Conservation (phyloP, 225 moss, liverwort and hornwort species). For the Pseudoscleropodium purum region DNA sequence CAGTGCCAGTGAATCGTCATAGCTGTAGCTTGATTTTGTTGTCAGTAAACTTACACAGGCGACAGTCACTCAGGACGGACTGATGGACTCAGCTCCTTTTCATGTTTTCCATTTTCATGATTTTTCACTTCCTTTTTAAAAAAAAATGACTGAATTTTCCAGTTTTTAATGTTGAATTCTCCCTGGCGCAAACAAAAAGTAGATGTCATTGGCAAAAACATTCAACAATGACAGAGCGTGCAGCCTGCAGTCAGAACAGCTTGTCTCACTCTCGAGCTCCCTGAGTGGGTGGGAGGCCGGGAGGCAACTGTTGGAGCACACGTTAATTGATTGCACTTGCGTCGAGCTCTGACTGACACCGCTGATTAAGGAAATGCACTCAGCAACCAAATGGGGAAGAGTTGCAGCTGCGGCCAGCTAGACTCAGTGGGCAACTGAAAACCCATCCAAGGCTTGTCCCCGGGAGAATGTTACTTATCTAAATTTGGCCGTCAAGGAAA, state of each 20-base stretch:
- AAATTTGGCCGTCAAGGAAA: background rate
- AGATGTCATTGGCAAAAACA: background rate
- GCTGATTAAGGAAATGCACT: background rate
- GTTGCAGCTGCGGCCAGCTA: background rate
- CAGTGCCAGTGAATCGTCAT: conserved; percentile 3
- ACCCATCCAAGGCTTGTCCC: background rate
- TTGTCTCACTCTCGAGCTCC: conserved; percentile 5
- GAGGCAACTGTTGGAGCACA: background rate
- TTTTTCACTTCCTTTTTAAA: too few relatives aligned
- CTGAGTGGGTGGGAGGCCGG: background rate
- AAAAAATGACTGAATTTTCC: too few relatives aligned
- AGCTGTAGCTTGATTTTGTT: background rate
- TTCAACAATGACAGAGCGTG: background rate
- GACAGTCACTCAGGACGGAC: background rate
- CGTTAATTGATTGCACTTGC: background rate
- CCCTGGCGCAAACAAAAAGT: background rate
- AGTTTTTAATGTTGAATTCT: background rate
- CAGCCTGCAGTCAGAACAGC: background rate
- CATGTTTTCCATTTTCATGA: background rate
- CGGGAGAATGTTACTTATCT: background rate
- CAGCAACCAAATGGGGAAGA: background rate
- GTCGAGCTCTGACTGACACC: conserved; percentile 3
- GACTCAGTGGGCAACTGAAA: background rate
- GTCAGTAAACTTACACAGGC: background rate
- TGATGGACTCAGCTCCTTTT: too few relatives aligned